Evolutionary conservation across 495 filamentous ascomycete genomes (phyloP).

Genomic region (Lasiosphaeria hispida): DNA sequence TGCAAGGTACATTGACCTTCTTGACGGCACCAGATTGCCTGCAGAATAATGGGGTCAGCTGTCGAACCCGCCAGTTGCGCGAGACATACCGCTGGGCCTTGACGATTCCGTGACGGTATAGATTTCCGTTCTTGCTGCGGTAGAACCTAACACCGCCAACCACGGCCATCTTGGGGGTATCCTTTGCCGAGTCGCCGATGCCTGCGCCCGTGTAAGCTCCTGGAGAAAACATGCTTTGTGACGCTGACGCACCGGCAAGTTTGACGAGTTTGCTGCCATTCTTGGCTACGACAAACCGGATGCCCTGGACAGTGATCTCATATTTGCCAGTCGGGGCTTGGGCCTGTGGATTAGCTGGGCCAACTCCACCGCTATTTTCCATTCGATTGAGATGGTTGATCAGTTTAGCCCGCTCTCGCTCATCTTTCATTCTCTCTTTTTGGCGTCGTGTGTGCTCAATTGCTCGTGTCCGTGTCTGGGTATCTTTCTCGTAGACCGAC

Average conservation of each 20-base stretch:
- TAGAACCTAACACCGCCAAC: constrained; percentile 84
- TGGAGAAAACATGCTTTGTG: constrained; percentile 14
- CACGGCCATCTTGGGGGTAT: constrained; percentile 74
- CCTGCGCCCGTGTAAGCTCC: constrained; percentile 54
- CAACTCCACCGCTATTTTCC: constrained; percentile 36
- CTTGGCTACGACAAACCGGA: constrained; percentile 70
- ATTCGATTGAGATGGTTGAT: constrained; percentile 44
- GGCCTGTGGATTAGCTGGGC: constrained; percentile 32
- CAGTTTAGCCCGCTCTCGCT: constrained; percentile 62
- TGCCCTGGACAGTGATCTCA: constrained; percentile 71
- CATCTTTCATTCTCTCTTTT: constrained; percentile 57
- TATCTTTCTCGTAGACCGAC: constrained; percentile 74
- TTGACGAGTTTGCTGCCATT: constrained; percentile 84
- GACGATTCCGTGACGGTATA: constrained; percentile 72
- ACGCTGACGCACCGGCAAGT: constrained; percentile 57
- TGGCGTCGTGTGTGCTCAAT: constrained; percentile 68
- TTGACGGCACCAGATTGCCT: constrained; percentile 50
- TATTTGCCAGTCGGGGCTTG: constrained; percentile 41
- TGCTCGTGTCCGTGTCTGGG: constrained; percentile 65
- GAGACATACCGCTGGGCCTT: constrained; percentile 63
- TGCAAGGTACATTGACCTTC: constrained; percentile 80
- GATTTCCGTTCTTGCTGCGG: constrained; percentile 87
- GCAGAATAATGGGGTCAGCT: constrained; percentile 24
- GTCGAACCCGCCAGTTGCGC: background rate
- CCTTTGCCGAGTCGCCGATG: constrained; percentile 59